Base-by-base conservation (phyloP, 805 yeast species). In the Maudiozyma serrabonitensis region DNA sequence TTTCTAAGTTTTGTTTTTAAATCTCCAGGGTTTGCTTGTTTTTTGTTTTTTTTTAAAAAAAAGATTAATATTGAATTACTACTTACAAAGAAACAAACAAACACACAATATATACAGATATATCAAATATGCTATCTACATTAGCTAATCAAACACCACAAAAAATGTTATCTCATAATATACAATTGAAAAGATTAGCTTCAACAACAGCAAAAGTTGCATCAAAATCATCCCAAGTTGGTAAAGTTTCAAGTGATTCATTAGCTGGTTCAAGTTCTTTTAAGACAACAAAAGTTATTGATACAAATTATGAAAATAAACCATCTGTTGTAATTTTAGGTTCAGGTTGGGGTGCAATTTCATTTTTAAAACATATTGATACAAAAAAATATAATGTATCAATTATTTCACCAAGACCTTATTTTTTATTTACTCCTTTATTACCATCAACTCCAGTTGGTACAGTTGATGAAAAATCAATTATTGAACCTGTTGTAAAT, bases 381-480 rank as follows among this genome's bases (percentile, higher is more conserved):
- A 82, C 95, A 46, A 76, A 87, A 50, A 80, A 84, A 69, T 90
- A 87, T 74, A 87, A 90, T 62, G 96, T 90, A 45, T 82, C 90
- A 38, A 79, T 90, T 49, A 83, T 90, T 41, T 87, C 95, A 25
- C 96, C 97, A 55, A 81, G 97, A 73, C 88, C 87, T 73, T 90
- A 87, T 75, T 88, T 90, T 72, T 73, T 90, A 57, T 90, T 90
- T 76, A 90, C 97, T 45, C 97, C 97, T 19, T 73, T 90, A 64
- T 75, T 90, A 61, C 97, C 97, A 45, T 86, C 95, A 6, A 83
- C 90, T 55, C 95, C 96, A 46, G 89, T 95, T 37, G 97, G 97
- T 53, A 87, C 96, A 25, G 84, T 88, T 52, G 76, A 75, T 59
- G 95, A 87, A 67, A 86, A 93, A 66, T 89, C 96, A 31, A 89